Evolutionary conservation across 768 basidiomycete species (phyloP), one percentile per base, ranked within the genome.

Genomic region (Kwoniella sp.): DNA sequence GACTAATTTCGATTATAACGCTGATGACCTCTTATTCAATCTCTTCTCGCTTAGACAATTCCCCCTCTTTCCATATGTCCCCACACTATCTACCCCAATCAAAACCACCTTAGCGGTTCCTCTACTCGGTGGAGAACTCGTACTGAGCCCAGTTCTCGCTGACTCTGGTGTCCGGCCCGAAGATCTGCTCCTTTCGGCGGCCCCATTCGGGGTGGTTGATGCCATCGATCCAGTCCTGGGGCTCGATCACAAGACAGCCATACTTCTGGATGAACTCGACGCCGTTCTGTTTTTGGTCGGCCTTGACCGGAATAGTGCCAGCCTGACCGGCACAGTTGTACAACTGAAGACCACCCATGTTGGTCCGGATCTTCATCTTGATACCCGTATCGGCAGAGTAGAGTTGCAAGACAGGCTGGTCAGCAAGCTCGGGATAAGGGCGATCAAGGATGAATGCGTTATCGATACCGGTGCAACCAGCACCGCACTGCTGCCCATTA

Each of bases 141-240:
- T 72, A 72, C 55, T 69, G 52, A 8, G 66, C 65, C 68, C 68
- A 72, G 47, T 68, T 65, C 21, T 62, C 63, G 37, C 44, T 56
- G 29, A 62, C 61, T 19, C 51, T 55, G 3, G 66, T 65, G 21
- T 58, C 62, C 12, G 68, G 63, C 4, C 71, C 68, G 25, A 69
- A 68, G 29, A 72, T 63, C 60, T 72, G 68, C 52, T 53, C 50
- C 10, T 69, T 59, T 17, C 22, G 21, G 26, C 62, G 71, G 1
- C 66, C 71, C 71, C 71, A 72, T 53, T 65, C 65, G 21, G 68
- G 66, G 10, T 70, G 63, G 37, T 66, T 72, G 49, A 72, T 72
- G 36, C 62, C 70, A 40, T 68, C 70, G 52, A 72, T 70, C 68
- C 68, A 69, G 24, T 65, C 47, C 48, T 72, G 71, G 3, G 71